Percentiles rank a stretch among this genome's conserved stretches.
Evolutionary conservation across 2,329 filamentous ascomycete genomes (phyloP).

Genomic region (Colletotrichum sp.): DNA sequence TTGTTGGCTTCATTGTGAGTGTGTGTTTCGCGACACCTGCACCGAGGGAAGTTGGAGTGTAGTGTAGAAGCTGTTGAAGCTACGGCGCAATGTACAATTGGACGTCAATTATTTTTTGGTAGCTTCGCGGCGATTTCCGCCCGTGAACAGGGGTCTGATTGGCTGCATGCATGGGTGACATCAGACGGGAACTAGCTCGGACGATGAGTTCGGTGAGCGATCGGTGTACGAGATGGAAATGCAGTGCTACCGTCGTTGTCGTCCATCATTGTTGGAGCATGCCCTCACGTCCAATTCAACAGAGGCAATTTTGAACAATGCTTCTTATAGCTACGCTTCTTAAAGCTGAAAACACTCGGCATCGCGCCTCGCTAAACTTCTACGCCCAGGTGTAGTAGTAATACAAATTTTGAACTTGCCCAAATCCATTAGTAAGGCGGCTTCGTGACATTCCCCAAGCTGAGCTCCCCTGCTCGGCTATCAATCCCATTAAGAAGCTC

Average conservation of each 20-base stretch:
- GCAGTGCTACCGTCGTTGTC: neutral
- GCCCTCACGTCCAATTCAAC: neutral
- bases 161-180: conserved; percentile 4
- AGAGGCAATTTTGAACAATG: neutral
- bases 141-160: neutral
- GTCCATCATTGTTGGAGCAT: neutral
- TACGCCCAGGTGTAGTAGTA: conserved; percentile 12
- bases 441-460: conserved; percentile 49
- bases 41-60: neutral
- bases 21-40: neutral
- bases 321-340: neutral
- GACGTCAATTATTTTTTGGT: conserved; percentile 9
- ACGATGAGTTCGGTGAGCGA: neutral
- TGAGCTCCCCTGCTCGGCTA: conserved; percentile 49
- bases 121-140: neutral
- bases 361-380: conserved; percentile 18
- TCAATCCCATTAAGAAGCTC: conserved; percentile 57
- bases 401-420: conserved; percentile 11
- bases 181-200: neutral
- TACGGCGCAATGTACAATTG: neutral
- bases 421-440: conserved; percentile 49
- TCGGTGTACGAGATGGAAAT: neutral
- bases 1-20: conserved; percentile 43
- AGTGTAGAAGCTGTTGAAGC: neutral
- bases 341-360: conserved; percentile 12